These are phyloP conservation scores for Macadamia integrifolia DNA, from an alignment of 164 flowering plant genomes.

Conservation along the genomic window DNA sequence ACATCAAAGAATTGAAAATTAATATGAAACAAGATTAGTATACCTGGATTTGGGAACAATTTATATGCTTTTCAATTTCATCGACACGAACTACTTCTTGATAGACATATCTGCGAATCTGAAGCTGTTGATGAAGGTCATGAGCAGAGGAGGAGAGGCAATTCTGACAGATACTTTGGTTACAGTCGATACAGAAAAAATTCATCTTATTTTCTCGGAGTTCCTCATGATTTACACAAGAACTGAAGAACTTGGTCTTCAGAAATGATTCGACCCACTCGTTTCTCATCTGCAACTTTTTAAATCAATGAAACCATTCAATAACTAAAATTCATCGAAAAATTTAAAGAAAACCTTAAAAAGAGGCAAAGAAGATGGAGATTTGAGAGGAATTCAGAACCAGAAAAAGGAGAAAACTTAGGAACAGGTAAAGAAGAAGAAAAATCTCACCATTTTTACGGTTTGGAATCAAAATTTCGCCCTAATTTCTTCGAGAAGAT, in stretches of 20 bases:
- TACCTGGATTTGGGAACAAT: constrained; percentile 69
- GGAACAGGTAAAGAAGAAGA: neutral
- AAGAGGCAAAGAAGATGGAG: neutral
- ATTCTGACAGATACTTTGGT: constrained; percentile 42
- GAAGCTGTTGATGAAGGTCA: constrained; percentile 35
- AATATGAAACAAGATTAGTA: neutral
- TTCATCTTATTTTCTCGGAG: constrained; percentile 51
- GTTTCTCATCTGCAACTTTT: too few species aligned
- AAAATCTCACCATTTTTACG: constrained; percentile 6
- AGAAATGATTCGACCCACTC: constrained; percentile 17
- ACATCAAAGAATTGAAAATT: neutral
- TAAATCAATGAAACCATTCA: constrained; percentile 4
- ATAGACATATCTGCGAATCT: constrained; percentile 71
- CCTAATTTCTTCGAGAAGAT: neutral
- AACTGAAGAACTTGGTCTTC: constrained; percentile 13
- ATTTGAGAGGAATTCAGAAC: neutral
- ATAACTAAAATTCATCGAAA: neutral
- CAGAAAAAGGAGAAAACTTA: too few species aligned
- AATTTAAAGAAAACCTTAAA: constrained; percentile 1
- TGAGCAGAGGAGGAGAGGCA: constrained; percentile 31
- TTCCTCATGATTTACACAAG: constrained; percentile 14
- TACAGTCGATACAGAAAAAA: constrained; percentile 66
- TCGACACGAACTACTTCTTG: constrained; percentile 60
- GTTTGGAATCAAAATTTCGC: neutral
- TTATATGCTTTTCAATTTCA: constrained; percentile 51